Conservation (phyloP, 1,284 basidiomycete genomes). For the Moniliophthora roreri region DNA sequence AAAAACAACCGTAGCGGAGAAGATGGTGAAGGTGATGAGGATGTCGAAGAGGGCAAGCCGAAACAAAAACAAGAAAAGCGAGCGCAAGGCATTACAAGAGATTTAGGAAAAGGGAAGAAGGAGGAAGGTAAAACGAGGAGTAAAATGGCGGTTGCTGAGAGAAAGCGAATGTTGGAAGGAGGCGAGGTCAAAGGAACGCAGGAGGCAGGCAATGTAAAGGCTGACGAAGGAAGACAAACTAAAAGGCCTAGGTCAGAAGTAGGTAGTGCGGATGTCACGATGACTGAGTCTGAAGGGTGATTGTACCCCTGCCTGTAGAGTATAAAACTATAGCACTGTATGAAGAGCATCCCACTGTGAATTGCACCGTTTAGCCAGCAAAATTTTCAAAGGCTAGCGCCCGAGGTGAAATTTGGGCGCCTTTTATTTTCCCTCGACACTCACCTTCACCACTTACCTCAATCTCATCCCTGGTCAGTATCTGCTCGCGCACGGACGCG, state of each 20-base stretch:
- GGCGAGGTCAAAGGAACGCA: not conserved
- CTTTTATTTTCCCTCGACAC: too few relatives aligned
- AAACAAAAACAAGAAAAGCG: slow-evolving; percentile 19
- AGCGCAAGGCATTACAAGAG: slow-evolving; percentile 17
- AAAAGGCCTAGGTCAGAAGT: slow-evolving; percentile 1
- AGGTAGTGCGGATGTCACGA: not conserved
- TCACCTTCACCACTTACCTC: too few relatives aligned
- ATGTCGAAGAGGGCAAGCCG: slow-evolving; percentile 15
- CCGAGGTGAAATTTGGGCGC: too few relatives aligned
- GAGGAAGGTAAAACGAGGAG: slow-evolving; percentile 51
- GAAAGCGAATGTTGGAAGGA: slow-evolving; percentile 12
- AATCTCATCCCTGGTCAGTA: too few relatives aligned
- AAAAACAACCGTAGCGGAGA: slow-evolving; percentile 55
- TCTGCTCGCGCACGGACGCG: too few relatives aligned
- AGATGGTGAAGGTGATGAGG: slow-evolving; percentile 24
- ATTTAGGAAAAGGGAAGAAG: slow-evolving; percentile 31
- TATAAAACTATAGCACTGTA: too few relatives aligned
- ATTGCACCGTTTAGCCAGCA: too few relatives aligned
- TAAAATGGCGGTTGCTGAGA: slow-evolving; percentile 40
- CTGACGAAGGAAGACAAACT: slow-evolving; percentile 24
- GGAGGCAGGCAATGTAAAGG: not conserved
- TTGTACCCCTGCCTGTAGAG: too few relatives aligned
- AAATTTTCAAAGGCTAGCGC: too few relatives aligned
- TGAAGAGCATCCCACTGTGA: too few relatives aligned
- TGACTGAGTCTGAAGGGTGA: not conserved